A percentile compares a stretch with the other conserved stretches of the same genome.
Evolutionary conservation across 2,329 filamentous ascomycete species (phyloP).

Genomic region (Fusarium temperatum): DNA sequence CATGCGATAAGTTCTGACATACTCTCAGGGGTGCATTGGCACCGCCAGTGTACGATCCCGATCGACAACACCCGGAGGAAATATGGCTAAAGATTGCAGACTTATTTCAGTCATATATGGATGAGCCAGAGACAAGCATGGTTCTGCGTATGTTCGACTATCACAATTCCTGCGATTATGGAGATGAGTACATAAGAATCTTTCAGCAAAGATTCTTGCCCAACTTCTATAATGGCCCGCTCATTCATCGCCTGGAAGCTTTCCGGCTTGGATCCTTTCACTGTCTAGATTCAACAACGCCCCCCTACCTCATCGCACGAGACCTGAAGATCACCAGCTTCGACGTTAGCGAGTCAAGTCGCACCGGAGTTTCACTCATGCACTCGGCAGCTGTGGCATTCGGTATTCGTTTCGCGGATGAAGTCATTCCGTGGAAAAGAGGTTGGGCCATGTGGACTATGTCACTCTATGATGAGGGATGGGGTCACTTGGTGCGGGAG

Average conservation of each 20-base stretch:
- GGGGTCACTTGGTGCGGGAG: neutral
- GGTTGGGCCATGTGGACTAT: neutral
- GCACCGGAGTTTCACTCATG: conserved; percentile 30
- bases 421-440: neutral
- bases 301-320: conserved; percentile 2
- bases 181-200: neutral
- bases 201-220: conserved; percentile 36
- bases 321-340: neutral
- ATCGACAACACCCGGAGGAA: neutral
- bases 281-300: neutral
- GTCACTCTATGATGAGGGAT: neutral
- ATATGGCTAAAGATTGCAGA: conserved; percentile 3
- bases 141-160: conserved; percentile 31
- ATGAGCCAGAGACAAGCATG: conserved; percentile 23
- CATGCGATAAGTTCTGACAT: neutral
- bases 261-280: conserved; percentile 35
- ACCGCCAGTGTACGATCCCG: neutral
- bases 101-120: conserved; percentile 35
- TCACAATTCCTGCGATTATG: neutral
- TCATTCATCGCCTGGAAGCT: conserved; percentile 33
- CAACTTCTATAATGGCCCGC: conserved; percentile 3
- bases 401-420: conserved; percentile 29
- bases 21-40: neutral
- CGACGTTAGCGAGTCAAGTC: conserved; percentile 23
- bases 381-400: conserved; percentile 39